phyloP scores from a whole-genome alignment of 208 protist species.

The Leishmania mexicana region DNA sequence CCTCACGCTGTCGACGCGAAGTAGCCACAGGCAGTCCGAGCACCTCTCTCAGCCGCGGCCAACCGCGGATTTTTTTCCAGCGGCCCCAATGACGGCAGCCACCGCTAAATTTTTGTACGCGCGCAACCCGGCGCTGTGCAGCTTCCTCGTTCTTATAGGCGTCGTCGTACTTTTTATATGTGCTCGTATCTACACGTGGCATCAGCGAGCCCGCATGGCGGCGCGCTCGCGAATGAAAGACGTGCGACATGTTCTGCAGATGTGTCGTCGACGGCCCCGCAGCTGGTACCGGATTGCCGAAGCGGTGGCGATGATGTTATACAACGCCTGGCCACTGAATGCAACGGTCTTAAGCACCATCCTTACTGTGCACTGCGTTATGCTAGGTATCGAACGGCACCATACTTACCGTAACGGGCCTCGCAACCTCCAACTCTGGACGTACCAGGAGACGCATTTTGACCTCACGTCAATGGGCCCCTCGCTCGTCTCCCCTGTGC shows the following conservation, averaged over 20 bases:
- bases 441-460: slow-evolving; percentile 15
- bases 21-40: neutral
- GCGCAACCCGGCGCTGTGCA: neutral
- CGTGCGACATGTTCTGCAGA: neutral
- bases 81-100: neutral
- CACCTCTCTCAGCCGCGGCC: neutral
- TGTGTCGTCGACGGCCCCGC: neutral
- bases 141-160: neutral
- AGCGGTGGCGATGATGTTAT: neutral
- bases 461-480: slow-evolving; percentile 9
- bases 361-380: neutral
- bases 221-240: neutral
- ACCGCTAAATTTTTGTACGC: neutral
- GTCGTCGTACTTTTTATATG: neutral
- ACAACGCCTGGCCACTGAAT: neutral
- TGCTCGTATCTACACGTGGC: neutral
- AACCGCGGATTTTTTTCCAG: neutral
- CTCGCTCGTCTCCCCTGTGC: slow-evolving; percentile 10
- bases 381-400: neutral
- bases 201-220: neutral
- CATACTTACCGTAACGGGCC: neutral
- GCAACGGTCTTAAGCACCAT: neutral
- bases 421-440: slow-evolving; percentile 19
- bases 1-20: neutral
- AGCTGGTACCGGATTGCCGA: neutral